Conservation (phyloP, 352 stramenopile genomes). For the Pythium aristosporum region DNA sequence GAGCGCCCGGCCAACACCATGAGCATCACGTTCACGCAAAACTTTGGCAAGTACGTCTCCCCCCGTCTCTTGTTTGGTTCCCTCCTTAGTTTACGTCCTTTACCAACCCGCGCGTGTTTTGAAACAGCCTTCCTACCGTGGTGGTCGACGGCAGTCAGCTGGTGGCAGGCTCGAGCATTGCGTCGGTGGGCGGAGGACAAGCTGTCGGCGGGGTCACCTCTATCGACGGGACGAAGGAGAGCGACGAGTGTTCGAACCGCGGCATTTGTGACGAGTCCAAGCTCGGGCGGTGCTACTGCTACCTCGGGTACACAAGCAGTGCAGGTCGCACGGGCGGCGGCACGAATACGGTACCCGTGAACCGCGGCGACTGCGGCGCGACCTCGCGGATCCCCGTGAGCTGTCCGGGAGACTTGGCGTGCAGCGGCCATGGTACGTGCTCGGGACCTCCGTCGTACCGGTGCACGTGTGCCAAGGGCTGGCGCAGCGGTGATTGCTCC, state of each 20-base stretch:
- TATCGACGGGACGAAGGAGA: slow-evolving; percentile 67
- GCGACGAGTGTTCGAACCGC: slow-evolving; percentile 60
- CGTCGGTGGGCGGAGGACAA: slow-evolving; percentile 20
- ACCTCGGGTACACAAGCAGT: slow-evolving; percentile 66
- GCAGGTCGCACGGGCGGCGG: slow-evolving; percentile 53
- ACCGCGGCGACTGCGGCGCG: slow-evolving; percentile 64
- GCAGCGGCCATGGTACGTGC: slow-evolving; percentile 79
- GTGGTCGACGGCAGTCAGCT: slow-evolving; percentile 38
- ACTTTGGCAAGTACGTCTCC: slow-evolving; percentile 72
- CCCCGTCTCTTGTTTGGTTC: background rate
- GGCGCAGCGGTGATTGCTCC: slow-evolving; percentile 74
- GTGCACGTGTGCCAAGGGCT: slow-evolving; percentile 73
- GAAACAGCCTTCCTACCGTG: slow-evolving; percentile 54
- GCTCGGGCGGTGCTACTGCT: slow-evolving; percentile 62
- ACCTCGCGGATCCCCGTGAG: slow-evolving; percentile 54
- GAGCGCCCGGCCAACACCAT: slow-evolving; percentile 63
- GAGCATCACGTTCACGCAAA: slow-evolving; percentile 72
- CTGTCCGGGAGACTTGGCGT: slow-evolving; percentile 67
- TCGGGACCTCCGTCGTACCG: slow-evolving; percentile 47
- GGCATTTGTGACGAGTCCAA: slow-evolving; percentile 57
- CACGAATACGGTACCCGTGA: slow-evolving; percentile 37
- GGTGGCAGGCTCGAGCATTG: slow-evolving; percentile 35
- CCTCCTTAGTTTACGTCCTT: background rate
- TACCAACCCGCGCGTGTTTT: background rate
- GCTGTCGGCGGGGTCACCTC: slow-evolving; percentile 37